Conservation (phyloP, 2,329 filamentous ascomycete species). For the Paracorniculantispora psalliotae region DNA sequence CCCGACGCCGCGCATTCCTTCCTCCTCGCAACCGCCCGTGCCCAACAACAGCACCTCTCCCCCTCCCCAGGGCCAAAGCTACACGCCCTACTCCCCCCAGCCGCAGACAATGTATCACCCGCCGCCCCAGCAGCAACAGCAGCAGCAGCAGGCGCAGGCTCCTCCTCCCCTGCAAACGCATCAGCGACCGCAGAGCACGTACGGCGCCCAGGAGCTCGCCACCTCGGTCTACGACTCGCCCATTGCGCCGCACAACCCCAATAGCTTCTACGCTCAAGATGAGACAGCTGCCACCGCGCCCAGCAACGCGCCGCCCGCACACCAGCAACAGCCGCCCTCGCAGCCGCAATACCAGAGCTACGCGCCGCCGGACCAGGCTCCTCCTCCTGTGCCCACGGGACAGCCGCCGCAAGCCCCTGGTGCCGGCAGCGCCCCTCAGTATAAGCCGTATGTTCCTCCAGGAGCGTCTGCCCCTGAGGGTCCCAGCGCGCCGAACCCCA, state of each 20-base stretch:
- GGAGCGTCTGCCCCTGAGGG: slow-evolving; percentile 28
- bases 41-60: slow-evolving; percentile 48
- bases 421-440: slow-evolving; percentile 40
- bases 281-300: slow-evolving; percentile 31
- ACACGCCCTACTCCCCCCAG: slow-evolving; percentile 40
- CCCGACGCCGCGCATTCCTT: slow-evolving; percentile 44
- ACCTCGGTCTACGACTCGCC: slow-evolving; percentile 75
- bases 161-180: slow-evolving; percentile 37
- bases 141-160: slow-evolving; percentile 43
- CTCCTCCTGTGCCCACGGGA: slow-evolving; percentile 38
- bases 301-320: slow-evolving; percentile 25
- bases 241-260: slow-evolving; percentile 49
- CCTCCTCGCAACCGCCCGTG: slow-evolving; percentile 43
- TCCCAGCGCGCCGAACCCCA: slow-evolving; percentile 47
- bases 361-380: slow-evolving; percentile 31
- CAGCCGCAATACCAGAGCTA: slow-evolving; percentile 40
- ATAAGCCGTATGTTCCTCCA: slow-evolving; percentile 56
- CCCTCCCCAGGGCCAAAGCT: slow-evolving; percentile 39
- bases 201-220: slow-evolving; percentile 71
- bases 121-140: slow-evolving; percentile 38
- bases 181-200: slow-evolving; percentile 62
- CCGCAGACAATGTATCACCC: slow-evolving; percentile 22
- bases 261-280: slow-evolving; percentile 39
- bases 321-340: slow-evolving; percentile 24
- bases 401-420: slow-evolving; percentile 28